phyloP scores from a whole-genome alignment of 768 basidiomycete genomes.

The Asterophora lycoperdoides region DNA sequence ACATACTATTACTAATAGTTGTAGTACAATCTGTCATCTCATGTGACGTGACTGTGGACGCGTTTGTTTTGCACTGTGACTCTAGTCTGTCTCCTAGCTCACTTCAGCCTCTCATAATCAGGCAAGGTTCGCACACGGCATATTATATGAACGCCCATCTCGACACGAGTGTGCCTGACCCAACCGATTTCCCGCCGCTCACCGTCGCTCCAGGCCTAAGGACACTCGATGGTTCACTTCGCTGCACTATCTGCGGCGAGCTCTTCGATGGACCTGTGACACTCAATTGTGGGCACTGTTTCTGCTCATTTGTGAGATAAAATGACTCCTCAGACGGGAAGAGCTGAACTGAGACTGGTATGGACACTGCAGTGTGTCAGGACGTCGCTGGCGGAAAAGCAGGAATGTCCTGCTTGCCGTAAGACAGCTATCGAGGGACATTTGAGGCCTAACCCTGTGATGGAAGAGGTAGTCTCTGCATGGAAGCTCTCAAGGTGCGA shows the following conservation, averaged over 20 bases:
- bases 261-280: slow-evolving; percentile 70
- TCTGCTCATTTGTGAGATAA: slow-evolving; percentile 67
- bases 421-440: slow-evolving; percentile 55
- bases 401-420: slow-evolving; percentile 72
- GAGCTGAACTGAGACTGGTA: not conserved
- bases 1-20: too few species aligned
- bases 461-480: slow-evolving; percentile 66
- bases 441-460: slow-evolving; percentile 60
- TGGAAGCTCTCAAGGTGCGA: slow-evolving; percentile 70
- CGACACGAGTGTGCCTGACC: slow-evolving; percentile 46
- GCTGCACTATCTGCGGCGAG: slow-evolving; percentile 77
- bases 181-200: slow-evolving; percentile 62
- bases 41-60: not conserved
- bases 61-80: not conserved
- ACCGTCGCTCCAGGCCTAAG: slow-evolving; percentile 48
- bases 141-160: slow-evolving; percentile 18
- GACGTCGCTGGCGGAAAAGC: slow-evolving; percentile 48
- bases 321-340: slow-evolving; percentile 5
- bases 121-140: not conserved
- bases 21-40: too few species aligned
- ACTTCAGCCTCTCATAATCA: too few species aligned
- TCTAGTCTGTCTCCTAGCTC: too few species aligned
- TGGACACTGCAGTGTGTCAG: slow-evolving; percentile 59
- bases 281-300: slow-evolving; percentile 74
- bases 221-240: slow-evolving; percentile 57